Conservation (phyloP, 106 monocot genomes). For the Phalaenopsis equestris region DNA sequence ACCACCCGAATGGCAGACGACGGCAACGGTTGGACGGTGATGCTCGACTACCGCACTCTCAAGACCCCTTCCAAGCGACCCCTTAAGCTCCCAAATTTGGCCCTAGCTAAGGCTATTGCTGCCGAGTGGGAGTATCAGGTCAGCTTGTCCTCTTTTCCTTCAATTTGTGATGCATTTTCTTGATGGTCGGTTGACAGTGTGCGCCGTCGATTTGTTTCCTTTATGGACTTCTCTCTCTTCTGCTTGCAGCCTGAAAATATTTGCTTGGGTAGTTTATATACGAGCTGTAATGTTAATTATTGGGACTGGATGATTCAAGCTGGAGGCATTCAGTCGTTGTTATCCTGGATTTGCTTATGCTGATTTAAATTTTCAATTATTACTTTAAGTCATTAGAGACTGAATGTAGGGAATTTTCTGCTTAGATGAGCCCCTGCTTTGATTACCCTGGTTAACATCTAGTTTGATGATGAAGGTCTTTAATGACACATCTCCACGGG, state of each 20-base stretch:
- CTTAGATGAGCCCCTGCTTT: no score
- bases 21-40: slow-evolving; percentile 94
- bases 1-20: slow-evolving; percentile 75
- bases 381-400: background rate
- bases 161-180: slow-evolving; percentile 4
- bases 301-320: background rate
- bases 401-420: background rate
- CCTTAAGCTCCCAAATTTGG: slow-evolving; percentile 65
- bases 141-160: slow-evolving; percentile 4
- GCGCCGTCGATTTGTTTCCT: background rate
- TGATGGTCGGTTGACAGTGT: background rate
- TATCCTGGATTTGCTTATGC: background rate
- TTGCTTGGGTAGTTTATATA: background rate
- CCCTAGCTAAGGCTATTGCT: slow-evolving; percentile 84
- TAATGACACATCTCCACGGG: background rate
- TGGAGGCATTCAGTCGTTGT: background rate
- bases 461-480: background rate
- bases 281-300: background rate
- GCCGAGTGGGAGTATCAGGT: slow-evolving; percentile 99
- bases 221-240: background rate
- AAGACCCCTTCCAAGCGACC: slow-evolving; percentile 79
- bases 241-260: background rate
- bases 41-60: slow-evolving; percentile 94
- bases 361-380: background rate
- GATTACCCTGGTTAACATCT: no score